A percentile compares a stretch with the other conserved stretches of the same genome.
phyloP scores from a whole-genome alignment of 192 early-diverging fungal genomes.

The Haplosporangium gracile region DNA sequence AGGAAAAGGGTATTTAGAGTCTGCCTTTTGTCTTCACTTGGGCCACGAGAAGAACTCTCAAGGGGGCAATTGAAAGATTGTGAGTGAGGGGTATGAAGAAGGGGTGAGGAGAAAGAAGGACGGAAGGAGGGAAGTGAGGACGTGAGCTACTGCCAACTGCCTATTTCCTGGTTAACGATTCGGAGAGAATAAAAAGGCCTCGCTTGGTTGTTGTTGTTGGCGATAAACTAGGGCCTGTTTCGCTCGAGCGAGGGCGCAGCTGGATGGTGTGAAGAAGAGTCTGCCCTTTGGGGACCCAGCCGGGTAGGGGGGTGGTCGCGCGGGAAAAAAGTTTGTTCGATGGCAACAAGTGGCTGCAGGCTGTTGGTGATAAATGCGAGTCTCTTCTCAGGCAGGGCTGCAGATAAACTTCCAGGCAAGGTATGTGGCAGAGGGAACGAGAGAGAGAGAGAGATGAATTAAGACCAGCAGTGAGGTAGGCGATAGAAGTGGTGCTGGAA shows the following conservation, averaged over 20 bases:
- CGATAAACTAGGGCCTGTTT: neutral
- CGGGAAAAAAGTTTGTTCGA: neutral
- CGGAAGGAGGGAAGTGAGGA: neutral
- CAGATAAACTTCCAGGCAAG: neutral
- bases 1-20: neutral
- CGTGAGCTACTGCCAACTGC: neutral
- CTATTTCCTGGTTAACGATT: neutral
- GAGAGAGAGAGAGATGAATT: neutral
- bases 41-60: slow-evolving; percentile 3
- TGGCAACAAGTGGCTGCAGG: neutral
- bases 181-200: neutral
- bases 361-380: neutral
- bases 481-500: neutral
- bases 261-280: neutral
- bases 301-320: neutral
- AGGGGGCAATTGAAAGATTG: neutral
- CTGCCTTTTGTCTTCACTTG: neutral
- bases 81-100: neutral
- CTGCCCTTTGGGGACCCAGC: neutral
- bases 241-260: neutral
- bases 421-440: neutral
- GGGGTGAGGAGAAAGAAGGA: neutral
- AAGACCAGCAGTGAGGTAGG: neutral
- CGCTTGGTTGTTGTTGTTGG: neutral
- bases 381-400: neutral